Conservation (phyloP, 2,329 filamentous ascomycete species). For the Trichophyton mentagrophytes region DNA sequence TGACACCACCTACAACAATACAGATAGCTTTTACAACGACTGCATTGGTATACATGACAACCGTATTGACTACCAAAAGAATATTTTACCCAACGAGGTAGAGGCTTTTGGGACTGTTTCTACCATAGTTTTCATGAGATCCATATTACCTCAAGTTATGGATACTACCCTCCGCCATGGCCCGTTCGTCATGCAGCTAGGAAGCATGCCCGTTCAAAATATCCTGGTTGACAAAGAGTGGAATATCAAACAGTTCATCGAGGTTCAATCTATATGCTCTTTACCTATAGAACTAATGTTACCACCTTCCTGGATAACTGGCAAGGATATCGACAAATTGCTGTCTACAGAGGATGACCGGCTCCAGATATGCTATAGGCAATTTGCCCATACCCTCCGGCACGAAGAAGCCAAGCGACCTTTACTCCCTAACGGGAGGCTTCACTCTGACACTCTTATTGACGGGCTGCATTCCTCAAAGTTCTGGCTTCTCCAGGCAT, state of each 20-base stretch:
- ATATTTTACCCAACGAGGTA: conserved; percentile 8
- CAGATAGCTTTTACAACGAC: conserved; percentile 17
- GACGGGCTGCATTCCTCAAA: not conserved
- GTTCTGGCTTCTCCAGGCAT: not conserved
- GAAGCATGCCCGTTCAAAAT: conserved; percentile 24
- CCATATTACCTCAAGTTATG: conserved; percentile 18
- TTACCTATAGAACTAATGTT: conserved; percentile 20
- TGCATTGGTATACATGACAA: conserved; percentile 17
- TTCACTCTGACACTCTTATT: not conserved
- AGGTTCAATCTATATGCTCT: conserved; percentile 26
- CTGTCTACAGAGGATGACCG: not conserved
- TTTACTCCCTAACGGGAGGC: not conserved
- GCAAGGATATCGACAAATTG: conserved; percentile 5
- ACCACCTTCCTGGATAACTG: conserved; percentile 19
- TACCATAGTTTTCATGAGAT: conserved; percentile 21
- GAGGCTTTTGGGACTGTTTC: conserved; percentile 8
- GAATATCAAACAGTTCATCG: conserved; percentile 25
- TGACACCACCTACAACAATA: conserved; percentile 15
- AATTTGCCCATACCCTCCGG: conserved; percentile 10
- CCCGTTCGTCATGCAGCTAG: conserved; percentile 25
- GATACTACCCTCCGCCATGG: conserved; percentile 20
- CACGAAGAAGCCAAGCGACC: conserved; percentile 9
- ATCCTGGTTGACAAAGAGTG: conserved; percentile 18
- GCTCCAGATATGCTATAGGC: conserved; percentile 1
- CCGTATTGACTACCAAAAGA: conserved; percentile 16